These are phyloP conservation scores for Quercus cerris DNA, from an alignment of 306 rosid genomes.

Conservation along the genomic window DNA sequence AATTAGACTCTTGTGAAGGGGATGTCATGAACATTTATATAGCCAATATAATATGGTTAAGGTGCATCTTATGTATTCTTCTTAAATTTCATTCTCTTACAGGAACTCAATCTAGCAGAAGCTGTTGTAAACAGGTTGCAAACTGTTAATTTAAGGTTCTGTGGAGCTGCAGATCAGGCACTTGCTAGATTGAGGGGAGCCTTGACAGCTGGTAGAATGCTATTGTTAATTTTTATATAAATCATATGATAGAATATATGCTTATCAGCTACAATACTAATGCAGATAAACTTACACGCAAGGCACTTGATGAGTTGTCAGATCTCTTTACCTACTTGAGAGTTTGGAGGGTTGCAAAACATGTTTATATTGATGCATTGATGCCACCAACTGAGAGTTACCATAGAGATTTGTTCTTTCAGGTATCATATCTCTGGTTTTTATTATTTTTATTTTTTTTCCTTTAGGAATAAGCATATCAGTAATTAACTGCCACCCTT, in stretches of 20 bases:
- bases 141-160: conserved; percentile 83
- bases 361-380: conserved; percentile 74
- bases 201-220: conserved; percentile 61
- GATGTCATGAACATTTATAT: neutral
- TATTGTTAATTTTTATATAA: conserved; percentile 13
- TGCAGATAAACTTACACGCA: conserved; percentile 77
- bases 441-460: neutral
- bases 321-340: conserved; percentile 73
- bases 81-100: conserved; percentile 20
- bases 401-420: conserved; percentile 81
- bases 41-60: neutral
- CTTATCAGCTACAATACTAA: conserved; percentile 24
- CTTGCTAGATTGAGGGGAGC: conserved; percentile 97
- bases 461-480: neutral
- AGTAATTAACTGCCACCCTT: neutral
- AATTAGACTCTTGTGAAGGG: neutral
- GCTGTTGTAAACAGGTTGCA: conserved; percentile 92
- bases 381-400: conserved; percentile 91
- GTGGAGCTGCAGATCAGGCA: conserved; percentile 84
- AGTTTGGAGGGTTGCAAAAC: conserved; percentile 72
- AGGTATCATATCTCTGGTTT: conserved; percentile 45
- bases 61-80: conserved; percentile 8
- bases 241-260: conserved; percentile 8
- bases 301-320: conserved; percentile 88
- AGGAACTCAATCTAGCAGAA: conserved; percentile 83